Percentiles rank a stretch among this genome's conserved stretches.
Evolutionary conservation across 78 protist species (phyloP).

Genomic region (Capsaspora owczarzaki): DNA sequence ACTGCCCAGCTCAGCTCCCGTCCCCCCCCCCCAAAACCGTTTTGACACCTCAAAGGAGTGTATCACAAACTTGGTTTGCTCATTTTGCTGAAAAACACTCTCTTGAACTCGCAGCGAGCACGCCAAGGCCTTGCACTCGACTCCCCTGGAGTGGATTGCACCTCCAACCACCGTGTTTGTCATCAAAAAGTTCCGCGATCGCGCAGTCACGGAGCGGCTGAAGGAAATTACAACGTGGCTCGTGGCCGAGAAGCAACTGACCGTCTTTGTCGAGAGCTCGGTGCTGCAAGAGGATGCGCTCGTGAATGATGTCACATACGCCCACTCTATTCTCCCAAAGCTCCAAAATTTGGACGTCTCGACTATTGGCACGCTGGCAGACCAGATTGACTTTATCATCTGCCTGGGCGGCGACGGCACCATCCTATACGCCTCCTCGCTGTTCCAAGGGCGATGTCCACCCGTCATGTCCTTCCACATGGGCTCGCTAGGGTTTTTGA

Average conservation of each 20-base stretch:
- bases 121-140: neutral
- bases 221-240: neutral
- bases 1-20: too few relatives aligned
- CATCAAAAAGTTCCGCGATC: slow-evolving; percentile 7
- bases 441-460: slow-evolving; percentile 21
- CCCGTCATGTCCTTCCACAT: slow-evolving; percentile 73
- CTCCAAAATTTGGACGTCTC: too few relatives aligned
- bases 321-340: neutral
- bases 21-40: too few relatives aligned
- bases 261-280: neutral
- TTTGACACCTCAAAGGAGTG: too few relatives aligned
- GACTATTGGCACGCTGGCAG: neutral
- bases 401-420: slow-evolving; percentile 91
- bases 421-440: slow-evolving; percentile 39
- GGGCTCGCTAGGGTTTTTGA: slow-evolving; percentile 79
- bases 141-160: neutral
- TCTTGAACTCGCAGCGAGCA: too few relatives aligned
- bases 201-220: neutral
- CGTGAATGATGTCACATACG: neutral
- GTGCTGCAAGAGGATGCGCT: neutral
- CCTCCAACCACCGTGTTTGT: neutral
- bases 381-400: slow-evolving; percentile 67
- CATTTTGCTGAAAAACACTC: too few relatives aligned
- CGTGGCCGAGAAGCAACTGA: neutral
- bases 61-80: too few relatives aligned